Evolutionary conservation across 306 rosid genomes (phyloP).

Genomic region (Cyamopsis tetragonoloba): DNA sequence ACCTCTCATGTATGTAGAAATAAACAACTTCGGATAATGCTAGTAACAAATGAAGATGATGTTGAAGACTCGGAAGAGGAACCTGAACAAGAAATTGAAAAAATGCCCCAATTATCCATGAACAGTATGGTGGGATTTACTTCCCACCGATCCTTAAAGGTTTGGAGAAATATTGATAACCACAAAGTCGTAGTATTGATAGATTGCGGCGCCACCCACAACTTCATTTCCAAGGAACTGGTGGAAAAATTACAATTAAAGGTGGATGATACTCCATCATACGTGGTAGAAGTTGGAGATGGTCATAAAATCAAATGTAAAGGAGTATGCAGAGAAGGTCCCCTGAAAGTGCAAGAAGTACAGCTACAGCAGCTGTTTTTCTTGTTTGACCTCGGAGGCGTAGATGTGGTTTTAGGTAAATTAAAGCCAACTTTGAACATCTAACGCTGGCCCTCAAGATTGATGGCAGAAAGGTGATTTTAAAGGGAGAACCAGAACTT

Average conservation of each 20-base stretch:
- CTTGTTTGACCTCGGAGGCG: background rate
- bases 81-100: background rate
- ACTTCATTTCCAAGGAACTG: background rate
- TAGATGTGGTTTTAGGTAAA: background rate
- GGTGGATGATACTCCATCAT: background rate
- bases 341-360: background rate
- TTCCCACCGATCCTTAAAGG: background rate
- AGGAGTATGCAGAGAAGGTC: background rate
- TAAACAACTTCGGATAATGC: background rate
- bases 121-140: background rate
- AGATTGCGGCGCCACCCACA: background rate
- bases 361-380: background rate
- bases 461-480: background rate
- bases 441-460: background rate
- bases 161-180: background rate
- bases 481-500: background rate
- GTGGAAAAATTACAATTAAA: background rate
- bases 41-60: background rate
- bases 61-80: background rate
- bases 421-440: background rate
- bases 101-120: background rate
- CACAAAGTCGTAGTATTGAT: background rate
- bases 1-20: no score
- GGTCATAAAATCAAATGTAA: background rate
- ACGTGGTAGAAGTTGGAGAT: background rate